Evolutionary conservation across 2,329 filamentous ascomycete genomes (phyloP), one percentile per base, ranked within the genome.

Genomic region (Verticillium zaregamsianum): DNA sequence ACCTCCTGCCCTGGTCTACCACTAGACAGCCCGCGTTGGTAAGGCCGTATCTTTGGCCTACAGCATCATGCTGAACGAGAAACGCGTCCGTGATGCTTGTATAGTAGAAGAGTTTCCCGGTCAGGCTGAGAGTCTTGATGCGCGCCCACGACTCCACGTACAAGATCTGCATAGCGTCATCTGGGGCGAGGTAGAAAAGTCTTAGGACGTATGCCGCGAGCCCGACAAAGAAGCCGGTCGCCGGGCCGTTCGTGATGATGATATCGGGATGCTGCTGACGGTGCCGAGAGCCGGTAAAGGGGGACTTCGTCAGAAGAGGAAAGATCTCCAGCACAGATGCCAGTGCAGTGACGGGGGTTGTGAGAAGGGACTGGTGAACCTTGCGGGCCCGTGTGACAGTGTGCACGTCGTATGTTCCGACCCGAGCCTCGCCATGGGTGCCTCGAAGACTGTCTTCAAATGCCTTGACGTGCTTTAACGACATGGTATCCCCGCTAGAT

Each of bases 91-190:
- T 90, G 49, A 96, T 76, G 55, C 80, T 77, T 2, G 79, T 79
- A 66, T 80, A 77, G 62, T 89, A 76, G 62, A 99, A 79, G 40
- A 98, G 77, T 71, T 86, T 89, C 0, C 94, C 95, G 40, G 92
- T 96, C 63, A 97, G 74, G 77, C 94, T 98, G 66, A 98, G 76
- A 14, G 86, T 89, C 66, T 84, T 88, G 17, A 96, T 91, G 17
- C 95, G 84, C 3, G 95, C 94, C 89, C 93, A 97, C 23, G 91
- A 95, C 80, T 99, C 95, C 32, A 97, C 85, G 73, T 95, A 99
- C 15, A 98, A 80, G 11, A 90, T 88, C 65, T 87, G 86, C 78
- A 94, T 88, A 65, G 83, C 83, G 32, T 80, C 76, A 23, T 79
- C 72, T 0, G 81, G 81, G 31, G 78, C 76, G 6, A 80, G 11